phyloP scores from a whole-genome alignment of 768 basidiomycete genomes.

The Tulasnella sp. region DNA sequence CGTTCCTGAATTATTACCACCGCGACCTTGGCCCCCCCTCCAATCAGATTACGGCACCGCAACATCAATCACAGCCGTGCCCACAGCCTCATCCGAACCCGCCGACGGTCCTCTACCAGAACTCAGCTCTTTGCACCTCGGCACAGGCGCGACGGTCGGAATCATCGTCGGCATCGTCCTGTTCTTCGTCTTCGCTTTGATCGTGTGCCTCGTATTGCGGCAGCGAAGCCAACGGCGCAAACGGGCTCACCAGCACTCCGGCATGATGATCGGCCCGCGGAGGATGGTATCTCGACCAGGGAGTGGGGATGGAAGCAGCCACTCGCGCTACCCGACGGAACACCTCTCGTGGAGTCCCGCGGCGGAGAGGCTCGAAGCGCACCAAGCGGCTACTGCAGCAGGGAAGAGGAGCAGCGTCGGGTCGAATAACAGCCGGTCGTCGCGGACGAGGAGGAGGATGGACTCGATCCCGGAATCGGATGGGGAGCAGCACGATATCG shows the following conservation, averaged over 20 bases:
- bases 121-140: background rate
- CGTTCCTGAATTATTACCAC: too few species aligned
- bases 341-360: background rate
- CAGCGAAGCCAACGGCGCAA: background rate
- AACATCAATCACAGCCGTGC: background rate
- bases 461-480: background rate
- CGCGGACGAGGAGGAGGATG: background rate
- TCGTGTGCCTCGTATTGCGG: background rate
- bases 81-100: background rate
- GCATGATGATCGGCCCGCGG: background rate
- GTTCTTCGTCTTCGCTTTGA: background rate
- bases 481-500: background rate
- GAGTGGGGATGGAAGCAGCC: background rate
- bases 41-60: too few species aligned
- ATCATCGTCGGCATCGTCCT: background rate
- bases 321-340: background rate
- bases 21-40: too few species aligned
- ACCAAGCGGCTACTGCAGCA: background rate
- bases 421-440: background rate
- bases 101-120: background rate
- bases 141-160: background rate
- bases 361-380: background rate
- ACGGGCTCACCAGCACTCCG: too few species aligned
- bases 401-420: background rate
- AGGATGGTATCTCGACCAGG: background rate